Percentiles rank a stretch among this genome's conserved stretches.
Conservation (phyloP, 2,329 filamentous ascomycete genomes). For the Colletotrichum agaves region DNA sequence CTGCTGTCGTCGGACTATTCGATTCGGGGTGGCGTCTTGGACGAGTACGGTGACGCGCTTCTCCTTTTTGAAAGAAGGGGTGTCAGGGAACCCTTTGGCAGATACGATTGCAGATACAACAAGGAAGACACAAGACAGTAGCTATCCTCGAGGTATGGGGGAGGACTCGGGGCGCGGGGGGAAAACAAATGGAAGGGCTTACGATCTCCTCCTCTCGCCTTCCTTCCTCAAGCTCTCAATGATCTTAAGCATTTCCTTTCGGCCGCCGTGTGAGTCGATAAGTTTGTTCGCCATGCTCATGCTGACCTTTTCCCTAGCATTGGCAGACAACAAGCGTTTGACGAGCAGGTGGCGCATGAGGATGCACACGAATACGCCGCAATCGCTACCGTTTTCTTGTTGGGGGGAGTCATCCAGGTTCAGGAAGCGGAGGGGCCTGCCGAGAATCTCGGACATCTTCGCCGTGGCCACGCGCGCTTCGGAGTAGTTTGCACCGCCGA, state of each 20-base stretch:
- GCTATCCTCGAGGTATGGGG: not conserved
- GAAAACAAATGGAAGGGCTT: slow-evolving; percentile 51
- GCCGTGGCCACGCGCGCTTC: slow-evolving; percentile 77
- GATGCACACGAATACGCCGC: slow-evolving; percentile 95
- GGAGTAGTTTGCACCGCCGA: slow-evolving; percentile 78
- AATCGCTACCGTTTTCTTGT: slow-evolving; percentile 93
- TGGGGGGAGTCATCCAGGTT: slow-evolving; percentile 87
- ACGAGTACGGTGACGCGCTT: slow-evolving; percentile 50
- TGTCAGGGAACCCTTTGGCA: slow-evolving; percentile 27
- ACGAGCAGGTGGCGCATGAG: slow-evolving; percentile 94
- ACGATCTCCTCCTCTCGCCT: slow-evolving; percentile 85
- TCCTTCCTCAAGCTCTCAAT: slow-evolving; percentile 90
- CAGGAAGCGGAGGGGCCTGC: slow-evolving; percentile 76
- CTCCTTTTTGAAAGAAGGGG: slow-evolving; percentile 41
- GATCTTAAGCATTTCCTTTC: slow-evolving; percentile 91
- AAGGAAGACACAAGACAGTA: not conserved
- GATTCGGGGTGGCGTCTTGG: slow-evolving; percentile 55
- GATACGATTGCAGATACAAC: not conserved
- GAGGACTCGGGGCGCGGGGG: not conserved
- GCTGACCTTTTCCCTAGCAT: slow-evolving; percentile 85
- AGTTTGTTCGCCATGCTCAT: slow-evolving; percentile 92
- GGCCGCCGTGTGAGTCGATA: slow-evolving; percentile 81
- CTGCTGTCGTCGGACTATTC: slow-evolving; percentile 47
- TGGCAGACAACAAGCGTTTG: slow-evolving; percentile 81
- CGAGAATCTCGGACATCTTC: slow-evolving; percentile 76